These are phyloP conservation scores for Xylaria sp. DNA, from an alignment of 2,329 filamentous ascomycete genomes.

Conservation along the genomic window DNA sequence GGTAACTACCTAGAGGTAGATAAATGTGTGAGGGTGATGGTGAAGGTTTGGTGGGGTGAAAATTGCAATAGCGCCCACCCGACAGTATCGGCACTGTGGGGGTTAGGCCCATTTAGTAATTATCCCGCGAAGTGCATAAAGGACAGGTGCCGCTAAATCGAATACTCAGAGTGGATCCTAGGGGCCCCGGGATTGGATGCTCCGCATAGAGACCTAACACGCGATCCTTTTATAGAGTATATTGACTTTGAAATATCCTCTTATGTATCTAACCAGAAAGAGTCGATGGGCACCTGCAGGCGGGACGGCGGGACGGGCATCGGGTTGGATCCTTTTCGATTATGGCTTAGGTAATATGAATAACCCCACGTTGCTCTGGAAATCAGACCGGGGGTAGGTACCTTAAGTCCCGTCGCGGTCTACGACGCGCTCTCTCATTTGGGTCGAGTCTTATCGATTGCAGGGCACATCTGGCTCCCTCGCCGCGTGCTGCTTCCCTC, in stretches of 20 bases:
- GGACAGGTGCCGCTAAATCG: too few relatives aligned
- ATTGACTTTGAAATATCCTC: not conserved
- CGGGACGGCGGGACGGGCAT: too few relatives aligned
- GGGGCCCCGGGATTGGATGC: too few relatives aligned
- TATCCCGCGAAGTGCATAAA: too few relatives aligned
- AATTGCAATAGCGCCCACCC: conserved; percentile 3
- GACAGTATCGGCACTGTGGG: conserved; percentile 8
- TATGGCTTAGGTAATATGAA: too few relatives aligned
- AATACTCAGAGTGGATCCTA: too few relatives aligned
- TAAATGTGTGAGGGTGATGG: too few relatives aligned
- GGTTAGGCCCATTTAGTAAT: too few relatives aligned
- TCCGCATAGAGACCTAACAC: not conserved
- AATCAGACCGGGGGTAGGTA: conserved; percentile 23
- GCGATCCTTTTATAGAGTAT: not conserved
- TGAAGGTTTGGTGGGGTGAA: conserved; percentile 24
- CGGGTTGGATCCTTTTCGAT: too few relatives aligned
- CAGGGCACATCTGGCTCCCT: not conserved
- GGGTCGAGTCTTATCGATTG: conserved; percentile 16
- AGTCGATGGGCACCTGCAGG: too few relatives aligned
- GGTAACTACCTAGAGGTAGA: too few relatives aligned
- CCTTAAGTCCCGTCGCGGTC: conserved; percentile 38
- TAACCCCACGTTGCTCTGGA: conserved; percentile 36
- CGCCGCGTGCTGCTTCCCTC: conserved; percentile 11
- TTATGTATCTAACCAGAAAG: not conserved
- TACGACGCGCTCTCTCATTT: conserved; percentile 36